These are phyloP conservation scores for Erythrobasidium hasegawianum DNA, from an alignment of 1,284 basidiomycete genomes.

Conservation along the genomic window DNA sequence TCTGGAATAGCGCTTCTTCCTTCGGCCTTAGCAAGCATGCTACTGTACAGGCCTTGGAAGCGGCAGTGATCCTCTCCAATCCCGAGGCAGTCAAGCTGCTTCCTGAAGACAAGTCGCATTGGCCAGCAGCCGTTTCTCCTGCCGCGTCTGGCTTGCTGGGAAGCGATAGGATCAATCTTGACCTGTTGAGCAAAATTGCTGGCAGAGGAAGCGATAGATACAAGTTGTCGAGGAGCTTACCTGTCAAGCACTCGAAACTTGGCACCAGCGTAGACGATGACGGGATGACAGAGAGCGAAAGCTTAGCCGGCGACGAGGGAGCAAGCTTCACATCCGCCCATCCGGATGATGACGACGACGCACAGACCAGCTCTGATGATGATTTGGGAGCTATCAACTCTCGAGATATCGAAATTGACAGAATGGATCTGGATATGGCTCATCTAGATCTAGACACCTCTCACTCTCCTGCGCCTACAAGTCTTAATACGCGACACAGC, in stretches of 20 bases:
- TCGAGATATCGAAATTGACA: constrained; percentile 13
- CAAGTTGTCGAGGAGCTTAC: constrained; percentile 29
- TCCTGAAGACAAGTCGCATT: constrained; percentile 84
- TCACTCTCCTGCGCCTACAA: constrained; percentile 1
- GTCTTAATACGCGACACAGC: not conserved
- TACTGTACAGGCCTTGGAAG: constrained; percentile 95
- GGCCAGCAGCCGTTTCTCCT: constrained; percentile 59
- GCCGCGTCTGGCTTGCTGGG: constrained; percentile 52
- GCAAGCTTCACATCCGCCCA: not conserved
- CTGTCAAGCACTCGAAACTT: constrained; percentile 15
- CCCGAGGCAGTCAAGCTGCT: constrained; percentile 66
- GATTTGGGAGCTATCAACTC: constrained; percentile 3
- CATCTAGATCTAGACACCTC: constrained; percentile 20
- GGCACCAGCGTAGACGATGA: constrained; percentile 17
- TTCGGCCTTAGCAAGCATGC: constrained; percentile 94
- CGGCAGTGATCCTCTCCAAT: constrained; percentile 79
- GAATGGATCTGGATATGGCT: constrained; percentile 30
- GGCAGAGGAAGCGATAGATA: not conserved
- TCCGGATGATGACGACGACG: constrained; percentile 2
- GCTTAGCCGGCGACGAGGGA: constrained; percentile 2
- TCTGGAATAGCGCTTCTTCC: constrained; percentile 94
- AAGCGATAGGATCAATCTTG: constrained; percentile 49
- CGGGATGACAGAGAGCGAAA: constrained; percentile 5
- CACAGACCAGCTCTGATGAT: constrained; percentile 11
- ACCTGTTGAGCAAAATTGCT: constrained; percentile 36